A percentile compares a stretch with the other conserved stretches of the same genome.
phyloP scores from a whole-genome alignment of 2,329 filamentous ascomycete species.

The Drechslerella dactyloides region DNA sequence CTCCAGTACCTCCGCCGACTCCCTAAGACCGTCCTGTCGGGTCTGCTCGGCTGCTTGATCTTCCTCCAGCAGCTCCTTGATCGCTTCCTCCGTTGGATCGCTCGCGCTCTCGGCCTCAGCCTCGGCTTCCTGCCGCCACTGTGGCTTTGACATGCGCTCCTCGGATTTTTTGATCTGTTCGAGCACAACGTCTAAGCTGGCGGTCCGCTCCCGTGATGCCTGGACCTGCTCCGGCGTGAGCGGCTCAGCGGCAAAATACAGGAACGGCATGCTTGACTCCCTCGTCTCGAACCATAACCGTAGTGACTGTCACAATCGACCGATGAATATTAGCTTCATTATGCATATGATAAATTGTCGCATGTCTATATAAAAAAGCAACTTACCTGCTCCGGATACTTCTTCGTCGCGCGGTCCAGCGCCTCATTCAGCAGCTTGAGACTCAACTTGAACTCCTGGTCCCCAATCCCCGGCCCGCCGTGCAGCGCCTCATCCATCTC shows the following conservation, averaged over 20 bases:
- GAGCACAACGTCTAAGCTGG: constrained; percentile 73
- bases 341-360: constrained; percentile 1
- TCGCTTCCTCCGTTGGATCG: constrained; percentile 40
- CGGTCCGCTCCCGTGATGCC: constrained; percentile 72
- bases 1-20: constrained; percentile 33
- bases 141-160: constrained; percentile 56
- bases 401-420: constrained; percentile 74
- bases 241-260: constrained; percentile 91
- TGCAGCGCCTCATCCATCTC: constrained; percentile 95
- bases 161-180: constrained; percentile 60
- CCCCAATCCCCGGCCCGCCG: constrained; percentile 69
- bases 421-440: constrained; percentile 78
- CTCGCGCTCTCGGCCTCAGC: constrained; percentile 45
- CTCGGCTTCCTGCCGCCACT: constrained; percentile 46
- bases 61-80: constrained; percentile 16
- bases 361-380: background rate
- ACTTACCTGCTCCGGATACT: constrained; percentile 70
- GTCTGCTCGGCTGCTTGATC: constrained; percentile 10
- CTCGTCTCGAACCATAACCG: constrained; percentile 84
- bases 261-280: constrained; percentile 67
- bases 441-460: constrained; percentile 84
- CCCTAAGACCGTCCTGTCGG: constrained; percentile 9
- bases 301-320: constrained; percentile 63
- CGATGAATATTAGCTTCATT: constrained; percentile 1
- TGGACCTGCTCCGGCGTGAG: constrained; percentile 75